These are phyloP conservation scores for Ophiostoma perfectum DNA, from an alignment of 2,329 filamentous ascomycete species.

Conservation along the genomic window DNA sequence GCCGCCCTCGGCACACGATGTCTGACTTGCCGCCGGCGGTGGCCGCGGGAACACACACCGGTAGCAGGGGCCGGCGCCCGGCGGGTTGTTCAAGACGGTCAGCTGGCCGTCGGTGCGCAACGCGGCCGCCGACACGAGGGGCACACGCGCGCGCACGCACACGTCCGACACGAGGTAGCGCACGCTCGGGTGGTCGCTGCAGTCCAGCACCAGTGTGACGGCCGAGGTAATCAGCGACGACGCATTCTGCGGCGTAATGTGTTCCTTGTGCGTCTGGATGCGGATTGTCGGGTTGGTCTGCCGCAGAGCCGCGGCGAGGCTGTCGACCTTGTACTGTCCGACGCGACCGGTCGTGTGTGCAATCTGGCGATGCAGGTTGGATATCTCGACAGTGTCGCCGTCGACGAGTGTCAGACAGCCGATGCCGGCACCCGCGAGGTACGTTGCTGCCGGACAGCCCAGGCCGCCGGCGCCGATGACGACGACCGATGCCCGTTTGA, in stretches of 20 bases:
- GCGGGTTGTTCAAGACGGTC: conserved; percentile 78
- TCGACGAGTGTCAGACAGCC: conserved; percentile 80
- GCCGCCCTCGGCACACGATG: conserved; percentile 87
- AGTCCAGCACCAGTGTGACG: conserved; percentile 68
- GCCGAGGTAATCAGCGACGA: conserved; percentile 52
- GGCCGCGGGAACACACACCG: conserved; percentile 86
- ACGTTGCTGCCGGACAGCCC: conserved; percentile 87
- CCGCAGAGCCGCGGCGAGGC: conserved; percentile 56
- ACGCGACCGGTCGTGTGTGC: conserved; percentile 67
- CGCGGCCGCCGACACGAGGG: conserved; percentile 83
- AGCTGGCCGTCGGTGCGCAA: conserved; percentile 85
- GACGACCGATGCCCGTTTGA: conserved; percentile 66
- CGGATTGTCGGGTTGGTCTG: conserved; percentile 65
- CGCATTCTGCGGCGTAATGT: conserved; percentile 65
- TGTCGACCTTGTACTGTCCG: conserved; percentile 74
- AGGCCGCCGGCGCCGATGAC: conserved; percentile 84
- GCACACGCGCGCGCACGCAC: conserved; percentile 71
- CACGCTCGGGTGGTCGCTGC: conserved; percentile 86
- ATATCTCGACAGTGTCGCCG: conserved; percentile 78
- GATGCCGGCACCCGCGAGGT: conserved; percentile 83
- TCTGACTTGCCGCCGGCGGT: conserved; percentile 73
- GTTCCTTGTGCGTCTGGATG: conserved; percentile 57
- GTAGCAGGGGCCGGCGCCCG: conserved; percentile 79
- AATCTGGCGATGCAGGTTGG: conserved; percentile 90
- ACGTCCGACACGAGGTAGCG: conserved; percentile 90